Evolutionary conservation across 2,329 filamentous ascomycete genomes (phyloP), one percentile per base, ranked within the genome.

Genomic region (Arachnomyces sp.): DNA sequence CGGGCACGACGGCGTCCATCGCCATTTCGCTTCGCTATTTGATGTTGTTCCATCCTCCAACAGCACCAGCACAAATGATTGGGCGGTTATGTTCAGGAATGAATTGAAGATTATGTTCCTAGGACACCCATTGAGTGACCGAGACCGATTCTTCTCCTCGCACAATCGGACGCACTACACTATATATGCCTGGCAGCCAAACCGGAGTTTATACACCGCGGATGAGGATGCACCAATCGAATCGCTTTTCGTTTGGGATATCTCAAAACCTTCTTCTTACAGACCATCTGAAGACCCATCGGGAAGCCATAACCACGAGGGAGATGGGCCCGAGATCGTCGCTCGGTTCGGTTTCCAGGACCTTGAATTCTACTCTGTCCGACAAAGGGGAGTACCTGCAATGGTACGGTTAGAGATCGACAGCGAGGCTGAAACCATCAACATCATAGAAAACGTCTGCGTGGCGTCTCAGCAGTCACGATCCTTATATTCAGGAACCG

Each of bases 51-150:
- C 38, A 9, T 25, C 9, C 21, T 9, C 5, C 9, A 9, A 25
- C 21, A 25, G 21, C 21, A 40, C 39, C 15, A 44, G 29, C 2
- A 34, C 42, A 1, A 45, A 45, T 31, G 54, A 56, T 3, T 75
- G 71, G 70, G 52, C 49, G 2, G 60, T 77, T 38, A 57, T 55
- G 1, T 73, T 74, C 40, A 73, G 75, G 37, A 74, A 68, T 33
- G 75, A 81, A 53, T 82, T 74, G 73, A 75, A 75, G 51, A 73
- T 80, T 29, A 72, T 78, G 57, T 73, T 73, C 50, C 59, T 75
- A 1, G 76, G 75, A 7, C 62, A 79, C 36, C 69, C 75, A 1
- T 52, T 78, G 5, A 73, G 71, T 49, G 61, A 66, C n/a, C 61
- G 66, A 30, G 75, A 79, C 52, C 72, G 77, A n/a, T 79, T 80